Evolutionary conservation across 2,329 filamentous ascomycete genomes (phyloP).

Genomic region (Fusarium oligoseptatum): DNA sequence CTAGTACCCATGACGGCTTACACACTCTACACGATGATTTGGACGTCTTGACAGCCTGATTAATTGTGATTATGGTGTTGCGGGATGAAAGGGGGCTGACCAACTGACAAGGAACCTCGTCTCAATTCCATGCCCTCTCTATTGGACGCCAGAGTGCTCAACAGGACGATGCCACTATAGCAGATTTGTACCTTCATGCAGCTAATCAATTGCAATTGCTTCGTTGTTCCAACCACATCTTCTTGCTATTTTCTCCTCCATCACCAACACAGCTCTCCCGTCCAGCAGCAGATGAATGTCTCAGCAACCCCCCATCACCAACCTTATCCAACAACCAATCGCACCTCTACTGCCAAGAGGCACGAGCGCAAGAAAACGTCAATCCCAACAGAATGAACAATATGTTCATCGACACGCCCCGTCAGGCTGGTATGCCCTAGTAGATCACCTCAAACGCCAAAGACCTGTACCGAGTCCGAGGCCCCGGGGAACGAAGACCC

Average conservation of each 20-base stretch:
- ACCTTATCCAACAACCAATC: background rate
- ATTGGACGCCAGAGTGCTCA: background rate
- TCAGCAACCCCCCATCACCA: slow-evolving; percentile 7
- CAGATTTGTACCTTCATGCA: background rate
- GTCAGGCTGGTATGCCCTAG: background rate
- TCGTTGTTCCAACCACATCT: background rate
- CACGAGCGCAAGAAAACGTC: background rate
- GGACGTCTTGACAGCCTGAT: background rate
- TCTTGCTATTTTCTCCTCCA: background rate
- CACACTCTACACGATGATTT: background rate
- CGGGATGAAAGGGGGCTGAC: background rate
- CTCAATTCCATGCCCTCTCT: background rate
- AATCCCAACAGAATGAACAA: background rate
- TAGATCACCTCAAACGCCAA: background rate
- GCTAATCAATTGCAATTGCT: background rate
- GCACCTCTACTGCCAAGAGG: background rate
- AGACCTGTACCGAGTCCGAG: background rate
- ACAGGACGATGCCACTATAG: background rate
- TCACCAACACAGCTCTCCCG: background rate
- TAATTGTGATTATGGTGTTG: background rate
- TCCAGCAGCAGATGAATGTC: background rate
- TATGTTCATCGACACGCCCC: background rate
- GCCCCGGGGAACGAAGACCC: background rate
- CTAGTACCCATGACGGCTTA: background rate
- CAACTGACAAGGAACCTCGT: background rate